Evolutionary conservation across 2,329 filamentous ascomycete species (phyloP).

Genomic region (Hirsutella rhossiliensis): DNA sequence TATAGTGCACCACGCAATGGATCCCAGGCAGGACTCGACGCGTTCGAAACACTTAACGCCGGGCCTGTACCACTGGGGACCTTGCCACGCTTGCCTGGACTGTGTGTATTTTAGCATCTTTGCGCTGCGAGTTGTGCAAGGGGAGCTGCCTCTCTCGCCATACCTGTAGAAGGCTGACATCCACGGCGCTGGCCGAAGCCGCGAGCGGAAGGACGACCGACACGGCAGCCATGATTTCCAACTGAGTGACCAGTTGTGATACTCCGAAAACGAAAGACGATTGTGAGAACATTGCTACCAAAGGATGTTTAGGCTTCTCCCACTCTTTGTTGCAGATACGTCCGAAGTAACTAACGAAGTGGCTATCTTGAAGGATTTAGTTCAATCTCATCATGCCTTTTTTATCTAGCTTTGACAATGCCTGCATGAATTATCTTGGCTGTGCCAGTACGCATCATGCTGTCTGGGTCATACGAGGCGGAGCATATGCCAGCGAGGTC

Average conservation of each 20-base stretch:
- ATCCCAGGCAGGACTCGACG: constrained; percentile 1
- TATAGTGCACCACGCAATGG: background rate
- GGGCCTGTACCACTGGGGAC: background rate
- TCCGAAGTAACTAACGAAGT: background rate
- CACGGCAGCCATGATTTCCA: background rate
- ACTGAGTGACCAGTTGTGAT: background rate
- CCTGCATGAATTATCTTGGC: background rate
- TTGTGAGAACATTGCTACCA: background rate
- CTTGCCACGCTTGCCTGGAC: background rate
- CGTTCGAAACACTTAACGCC: background rate
- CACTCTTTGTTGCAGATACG: background rate
- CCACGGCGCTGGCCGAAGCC: background rate
- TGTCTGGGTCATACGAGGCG: background rate
- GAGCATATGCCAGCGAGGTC: background rate
- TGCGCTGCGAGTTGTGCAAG: background rate
- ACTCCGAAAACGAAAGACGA: background rate
- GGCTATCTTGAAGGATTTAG: background rate
- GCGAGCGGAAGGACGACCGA: background rate
- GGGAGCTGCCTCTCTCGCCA: background rate
- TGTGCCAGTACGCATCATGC: background rate
- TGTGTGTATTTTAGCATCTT: background rate
- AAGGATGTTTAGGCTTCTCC: background rate
- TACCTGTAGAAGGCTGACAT: background rate
- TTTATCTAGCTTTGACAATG: background rate
- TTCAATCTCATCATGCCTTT: background rate